Conservation (phyloP, 1,139 yeast genomes). For the Blastobotrys illinoisensis region DNA sequence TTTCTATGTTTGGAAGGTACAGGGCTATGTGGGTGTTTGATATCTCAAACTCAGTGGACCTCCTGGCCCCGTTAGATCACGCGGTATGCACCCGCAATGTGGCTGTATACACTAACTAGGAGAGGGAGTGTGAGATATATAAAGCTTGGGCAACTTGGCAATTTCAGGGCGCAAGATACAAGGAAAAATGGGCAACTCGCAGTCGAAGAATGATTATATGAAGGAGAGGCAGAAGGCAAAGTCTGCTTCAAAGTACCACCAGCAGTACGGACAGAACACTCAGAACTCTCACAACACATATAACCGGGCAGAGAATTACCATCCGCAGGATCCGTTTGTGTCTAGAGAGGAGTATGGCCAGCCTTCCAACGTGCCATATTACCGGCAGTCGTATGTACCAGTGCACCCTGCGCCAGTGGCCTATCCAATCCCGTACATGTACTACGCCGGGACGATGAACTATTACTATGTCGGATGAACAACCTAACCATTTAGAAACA, state of each 20-base stretch:
- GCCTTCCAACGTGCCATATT: neutral
- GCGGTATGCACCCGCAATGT: neutral
- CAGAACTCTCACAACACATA: neutral
- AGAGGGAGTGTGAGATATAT: neutral
- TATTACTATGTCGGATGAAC: neutral
- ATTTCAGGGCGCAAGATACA: neutral
- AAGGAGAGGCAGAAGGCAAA: constrained; percentile 2
- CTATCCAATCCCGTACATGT: neutral
- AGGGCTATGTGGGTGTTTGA: neutral
- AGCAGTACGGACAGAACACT: neutral
- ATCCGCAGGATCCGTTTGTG: neutral
- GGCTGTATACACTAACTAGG: neutral
- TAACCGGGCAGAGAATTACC: neutral
- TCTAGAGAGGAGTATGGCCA: neutral
- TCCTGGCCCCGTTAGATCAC: neutral
- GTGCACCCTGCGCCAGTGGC: neutral
- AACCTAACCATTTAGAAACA: neutral
- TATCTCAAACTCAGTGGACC: neutral
- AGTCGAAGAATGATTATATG: constrained; percentile 2
- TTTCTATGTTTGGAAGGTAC: neutral
- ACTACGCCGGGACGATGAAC: neutral
- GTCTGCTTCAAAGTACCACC: neutral
- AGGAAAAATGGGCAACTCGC: constrained; percentile 1
- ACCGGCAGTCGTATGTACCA: neutral
- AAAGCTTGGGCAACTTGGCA: neutral